Evolutionary conservation across 2,329 filamentous ascomycete genomes (phyloP).

Genomic region (Diaporthe longicolla): DNA sequence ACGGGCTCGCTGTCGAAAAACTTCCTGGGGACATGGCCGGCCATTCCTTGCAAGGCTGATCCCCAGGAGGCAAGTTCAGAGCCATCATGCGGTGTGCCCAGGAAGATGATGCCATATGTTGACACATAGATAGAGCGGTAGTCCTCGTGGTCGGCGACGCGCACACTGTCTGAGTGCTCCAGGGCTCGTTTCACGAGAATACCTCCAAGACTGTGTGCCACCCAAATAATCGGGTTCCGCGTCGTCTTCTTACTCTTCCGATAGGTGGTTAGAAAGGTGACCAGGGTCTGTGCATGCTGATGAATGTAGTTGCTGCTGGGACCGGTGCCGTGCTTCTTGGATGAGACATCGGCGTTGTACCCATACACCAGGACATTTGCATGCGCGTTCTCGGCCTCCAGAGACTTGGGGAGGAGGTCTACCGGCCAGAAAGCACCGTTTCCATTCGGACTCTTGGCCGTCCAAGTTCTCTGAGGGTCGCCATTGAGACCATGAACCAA

Average conservation of each 20-base stretch:
- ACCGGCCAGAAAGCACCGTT: constrained; percentile 77
- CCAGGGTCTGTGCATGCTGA: constrained; percentile 79
- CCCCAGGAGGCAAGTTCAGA: constrained; percentile 79
- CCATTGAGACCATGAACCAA: constrained; percentile 81
- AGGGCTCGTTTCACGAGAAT: constrained; percentile 80
- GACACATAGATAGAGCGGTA: constrained; percentile 79
- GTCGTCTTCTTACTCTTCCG: constrained; percentile 70
- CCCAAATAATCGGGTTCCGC: constrained; percentile 80
- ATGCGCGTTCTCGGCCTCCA: constrained; percentile 62
- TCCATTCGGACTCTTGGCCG: constrained; percentile 50
- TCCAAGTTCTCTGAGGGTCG: constrained; percentile 75
- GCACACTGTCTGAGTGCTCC: constrained; percentile 75
- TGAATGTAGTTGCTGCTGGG: constrained; percentile 77
- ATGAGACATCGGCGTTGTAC: constrained; percentile 77
- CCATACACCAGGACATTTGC: constrained; percentile 80
- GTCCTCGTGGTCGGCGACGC: constrained; percentile 71
- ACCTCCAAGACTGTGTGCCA: constrained; percentile 81
- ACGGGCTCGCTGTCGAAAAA: constrained; percentile 77
- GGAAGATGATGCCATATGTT: constrained; percentile 82
- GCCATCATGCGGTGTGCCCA: constrained; percentile 82
- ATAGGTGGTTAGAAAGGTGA: constrained; percentile 73
- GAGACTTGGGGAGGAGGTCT: constrained; percentile 74
- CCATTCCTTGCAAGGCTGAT: constrained; percentile 76
- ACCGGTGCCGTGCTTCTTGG: constrained; percentile 63
- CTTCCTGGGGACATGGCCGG: constrained; percentile 74